These are phyloP conservation scores for Picea glauca DNA, from an alignment of 75 land plant genomes.

Conservation along the genomic window DNA sequence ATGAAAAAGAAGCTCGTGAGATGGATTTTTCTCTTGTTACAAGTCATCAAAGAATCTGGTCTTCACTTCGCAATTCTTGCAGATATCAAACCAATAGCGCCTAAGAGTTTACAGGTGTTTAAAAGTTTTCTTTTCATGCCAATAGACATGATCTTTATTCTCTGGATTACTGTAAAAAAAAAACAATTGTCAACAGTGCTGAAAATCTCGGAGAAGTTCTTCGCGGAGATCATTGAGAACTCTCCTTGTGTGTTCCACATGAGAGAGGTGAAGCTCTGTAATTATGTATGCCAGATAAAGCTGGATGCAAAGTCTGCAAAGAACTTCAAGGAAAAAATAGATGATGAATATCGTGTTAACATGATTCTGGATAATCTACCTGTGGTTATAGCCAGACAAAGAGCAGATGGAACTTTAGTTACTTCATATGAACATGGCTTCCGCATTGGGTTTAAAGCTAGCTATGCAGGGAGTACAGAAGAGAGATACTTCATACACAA, in stretches of 20 bases:
- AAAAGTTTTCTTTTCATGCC: no score
- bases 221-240: conserved; percentile 46
- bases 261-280: conserved; percentile 12
- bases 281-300: conserved; percentile 50
- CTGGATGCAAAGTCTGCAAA: conserved; percentile 72
- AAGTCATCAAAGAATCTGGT: no score
- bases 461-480: conserved; percentile 52
- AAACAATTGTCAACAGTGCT: neutral
- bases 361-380: no score
- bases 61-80: no score
- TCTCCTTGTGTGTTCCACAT: conserved; percentile 82
- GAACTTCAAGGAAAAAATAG: conserved; percentile 26
- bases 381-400: no score
- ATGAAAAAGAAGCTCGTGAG: no score
- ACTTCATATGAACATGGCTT: conserved; percentile 8
- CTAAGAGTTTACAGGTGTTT: no score
- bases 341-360: no score
- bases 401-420: no score
- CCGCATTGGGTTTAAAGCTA: conserved; percentile 72
- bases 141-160: conserved; percentile 73
- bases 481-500: conserved; percentile 22
- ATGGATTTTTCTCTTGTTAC: no score
- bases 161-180: conserved; percentile 80
- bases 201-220: no score
- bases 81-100: no score